These are phyloP conservation scores for Bruguiera sexangula DNA, from an alignment of 345 rosid species.

Conservation along the genomic window DNA sequence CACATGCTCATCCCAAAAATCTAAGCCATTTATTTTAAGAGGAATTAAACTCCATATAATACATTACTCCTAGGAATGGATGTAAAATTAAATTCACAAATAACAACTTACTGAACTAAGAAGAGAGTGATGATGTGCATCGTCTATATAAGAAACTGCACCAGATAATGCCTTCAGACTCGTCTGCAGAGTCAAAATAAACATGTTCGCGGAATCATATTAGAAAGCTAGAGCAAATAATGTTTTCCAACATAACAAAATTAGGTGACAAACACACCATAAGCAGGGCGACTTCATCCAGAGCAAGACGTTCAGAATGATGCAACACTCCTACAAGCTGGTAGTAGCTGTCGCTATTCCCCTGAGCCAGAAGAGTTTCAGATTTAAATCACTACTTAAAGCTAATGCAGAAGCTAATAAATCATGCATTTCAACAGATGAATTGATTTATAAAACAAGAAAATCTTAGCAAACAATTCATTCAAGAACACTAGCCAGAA, in stretches of 20 bases:
- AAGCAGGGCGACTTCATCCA: constrained; percentile 66
- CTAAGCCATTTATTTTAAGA: constrained; percentile 22
- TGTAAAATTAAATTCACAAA: neutral
- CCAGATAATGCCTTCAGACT: constrained; percentile 65
- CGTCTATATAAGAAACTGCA: constrained; percentile 64
- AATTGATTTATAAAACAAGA: neutral
- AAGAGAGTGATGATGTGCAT: constrained; percentile 50
- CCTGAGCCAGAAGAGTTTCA: constrained; percentile 35
- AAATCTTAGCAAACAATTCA: neutral
- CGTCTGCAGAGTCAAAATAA: constrained; percentile 38
- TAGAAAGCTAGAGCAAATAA: neutral
- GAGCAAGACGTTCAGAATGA: constrained; percentile 34
- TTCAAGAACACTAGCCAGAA: constrained; percentile 7
- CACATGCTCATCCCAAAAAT: constrained; percentile 76
- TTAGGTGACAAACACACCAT: constrained; percentile 39
- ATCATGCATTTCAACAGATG: neutral
- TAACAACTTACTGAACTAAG: constrained; percentile 56
- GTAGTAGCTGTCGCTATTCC: constrained; percentile 47
- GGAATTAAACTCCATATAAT: constrained; percentile 9
- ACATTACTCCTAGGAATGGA: neutral
- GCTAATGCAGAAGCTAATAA: neutral
- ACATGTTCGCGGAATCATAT: neutral
- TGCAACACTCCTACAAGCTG: constrained; percentile 65
- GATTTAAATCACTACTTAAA: neutral
- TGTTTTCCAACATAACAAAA: neutral